Percentiles rank a stretch among this genome's conserved stretches.
Evolutionary conservation across 352 stramenopile genomes (phyloP).

Genomic region (Globisporangium alternatum): DNA sequence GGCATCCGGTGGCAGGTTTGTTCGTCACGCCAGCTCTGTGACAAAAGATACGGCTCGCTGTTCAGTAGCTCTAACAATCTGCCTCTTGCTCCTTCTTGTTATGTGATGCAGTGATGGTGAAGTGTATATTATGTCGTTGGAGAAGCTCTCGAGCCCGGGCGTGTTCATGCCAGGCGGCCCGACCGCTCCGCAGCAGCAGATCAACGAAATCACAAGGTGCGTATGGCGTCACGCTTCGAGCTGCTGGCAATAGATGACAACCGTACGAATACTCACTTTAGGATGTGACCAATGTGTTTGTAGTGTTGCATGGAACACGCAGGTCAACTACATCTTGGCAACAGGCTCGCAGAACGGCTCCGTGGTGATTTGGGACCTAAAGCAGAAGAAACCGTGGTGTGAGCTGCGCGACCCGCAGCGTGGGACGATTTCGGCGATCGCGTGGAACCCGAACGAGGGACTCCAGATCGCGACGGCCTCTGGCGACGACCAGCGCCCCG

Average conservation of each 20-base stretch:
- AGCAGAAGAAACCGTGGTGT: slow-evolving; percentile 98
- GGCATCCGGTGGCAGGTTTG: slow-evolving; percentile 85
- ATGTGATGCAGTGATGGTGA: slow-evolving; percentile 77
- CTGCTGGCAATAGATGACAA: neutral
- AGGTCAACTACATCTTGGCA: slow-evolving; percentile 97
- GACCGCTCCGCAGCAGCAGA: slow-evolving; percentile 53
- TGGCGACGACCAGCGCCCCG: slow-evolving; percentile 93
- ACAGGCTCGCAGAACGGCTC: slow-evolving; percentile 93
- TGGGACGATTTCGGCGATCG: slow-evolving; percentile 89
- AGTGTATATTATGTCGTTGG: slow-evolving; percentile 94
- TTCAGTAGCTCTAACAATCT: slow-evolving; percentile 3
- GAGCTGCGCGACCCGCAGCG: slow-evolving; percentile 91
- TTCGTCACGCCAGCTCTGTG: slow-evolving; percentile 7
- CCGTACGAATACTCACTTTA: neutral
- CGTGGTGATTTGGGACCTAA: slow-evolving; percentile 97
- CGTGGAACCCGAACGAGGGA: slow-evolving; percentile 98
- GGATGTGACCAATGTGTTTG: neutral
- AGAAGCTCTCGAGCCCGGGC: slow-evolving; percentile 86
- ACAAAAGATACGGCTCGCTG: neutral
- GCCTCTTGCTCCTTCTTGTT: neutral
- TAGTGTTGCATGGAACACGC: slow-evolving; percentile 96
- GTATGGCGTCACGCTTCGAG: neutral
- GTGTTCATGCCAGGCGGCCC: slow-evolving; percentile 88
- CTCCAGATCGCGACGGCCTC: slow-evolving; percentile 96
- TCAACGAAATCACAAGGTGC: slow-evolving; percentile 83